Evolutionary conservation across 371 early-diverging fungal genomes (phyloP).

Genomic region (Mucor racemosus): DNA sequence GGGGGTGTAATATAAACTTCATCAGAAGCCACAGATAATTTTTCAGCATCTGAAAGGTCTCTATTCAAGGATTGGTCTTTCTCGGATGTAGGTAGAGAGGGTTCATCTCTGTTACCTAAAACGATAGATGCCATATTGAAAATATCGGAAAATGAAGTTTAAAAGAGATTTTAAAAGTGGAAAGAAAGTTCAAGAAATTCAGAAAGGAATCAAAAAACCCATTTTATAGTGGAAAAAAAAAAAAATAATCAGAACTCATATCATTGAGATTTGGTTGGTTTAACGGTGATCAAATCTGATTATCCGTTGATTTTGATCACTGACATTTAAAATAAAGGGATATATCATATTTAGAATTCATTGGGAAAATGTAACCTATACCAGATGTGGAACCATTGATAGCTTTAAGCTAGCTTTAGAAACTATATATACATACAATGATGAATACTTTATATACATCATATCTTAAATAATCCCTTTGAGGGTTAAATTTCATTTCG

Average conservation of each 20-base stretch:
- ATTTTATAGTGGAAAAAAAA: conserved; percentile 1
- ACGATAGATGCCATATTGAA: conserved; percentile 5
- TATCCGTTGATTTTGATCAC: background rate
- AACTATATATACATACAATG: too few species aligned
- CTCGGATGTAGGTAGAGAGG: background rate
- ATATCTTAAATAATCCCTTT: too few species aligned
- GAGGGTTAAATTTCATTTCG: too few species aligned
- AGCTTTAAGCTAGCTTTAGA: too few species aligned
- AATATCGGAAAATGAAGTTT: background rate
- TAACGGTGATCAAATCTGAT: conserved; percentile 1
- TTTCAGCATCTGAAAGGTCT: conserved; percentile 16
- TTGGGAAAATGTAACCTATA: too few species aligned
- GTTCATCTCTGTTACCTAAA: background rate
- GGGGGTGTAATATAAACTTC: conserved; percentile 27
- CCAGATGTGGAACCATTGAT: too few species aligned
- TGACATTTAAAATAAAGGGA: background rate
- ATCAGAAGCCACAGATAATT: background rate
- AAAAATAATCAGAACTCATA: background rate
- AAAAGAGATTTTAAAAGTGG: background rate
- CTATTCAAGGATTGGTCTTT: background rate
- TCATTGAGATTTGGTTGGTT: conserved; percentile 1
- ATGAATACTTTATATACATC: too few species aligned
- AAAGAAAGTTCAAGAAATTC: background rate
- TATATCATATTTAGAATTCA: too few species aligned
- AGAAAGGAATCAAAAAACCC: background rate